Percentiles rank a stretch among this genome's conserved stretches.
phyloP scores from a whole-genome alignment of 2,329 filamentous ascomycete species.

The Onygena corvina region DNA sequence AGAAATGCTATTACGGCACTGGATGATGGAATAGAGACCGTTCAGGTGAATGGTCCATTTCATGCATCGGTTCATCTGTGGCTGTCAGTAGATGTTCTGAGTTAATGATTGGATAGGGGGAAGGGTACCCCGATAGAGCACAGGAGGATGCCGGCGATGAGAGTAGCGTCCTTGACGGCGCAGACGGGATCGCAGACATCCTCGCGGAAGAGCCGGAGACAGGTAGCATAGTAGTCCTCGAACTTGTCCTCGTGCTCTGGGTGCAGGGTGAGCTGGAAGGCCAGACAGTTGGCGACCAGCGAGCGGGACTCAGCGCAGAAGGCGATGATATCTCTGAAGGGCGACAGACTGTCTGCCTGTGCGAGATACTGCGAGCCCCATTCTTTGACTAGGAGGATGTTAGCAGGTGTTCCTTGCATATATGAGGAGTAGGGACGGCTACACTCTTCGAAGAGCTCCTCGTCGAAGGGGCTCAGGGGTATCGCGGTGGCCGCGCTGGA shows the following conservation, averaged over 20 bases:
- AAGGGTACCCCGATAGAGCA: conserved; percentile 11
- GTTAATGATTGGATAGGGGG: background rate
- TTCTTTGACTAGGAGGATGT: conserved; percentile 8
- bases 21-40: conserved; percentile 11
- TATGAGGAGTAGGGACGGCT: background rate
- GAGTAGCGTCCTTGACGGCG: conserved; percentile 10
- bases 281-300: conserved; percentile 13
- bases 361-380: conserved; percentile 13
- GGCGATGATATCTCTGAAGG: conserved; percentile 8
- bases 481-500: background rate
- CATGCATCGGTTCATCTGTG: conserved; percentile 13
- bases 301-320: conserved; percentile 12
- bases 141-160: conserved; percentile 13
- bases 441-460: conserved; percentile 13
- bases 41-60: conserved; percentile 14
- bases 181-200: conserved; percentile 10
- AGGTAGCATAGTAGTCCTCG: conserved; percentile 11
- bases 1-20: conserved; percentile 8
- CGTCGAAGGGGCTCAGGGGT: conserved; percentile 10
- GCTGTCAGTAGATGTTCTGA: background rate
- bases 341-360: conserved; percentile 10
- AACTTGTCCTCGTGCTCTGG: conserved; percentile 11
- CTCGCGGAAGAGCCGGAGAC: conserved; percentile 10
- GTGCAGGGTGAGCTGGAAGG: conserved; percentile 12
- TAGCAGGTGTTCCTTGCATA: background rate